These are phyloP conservation scores for Rhytidhysteron rufulum DNA, from an alignment of 2,329 filamentous ascomycete species.

Conservation along the genomic window DNA sequence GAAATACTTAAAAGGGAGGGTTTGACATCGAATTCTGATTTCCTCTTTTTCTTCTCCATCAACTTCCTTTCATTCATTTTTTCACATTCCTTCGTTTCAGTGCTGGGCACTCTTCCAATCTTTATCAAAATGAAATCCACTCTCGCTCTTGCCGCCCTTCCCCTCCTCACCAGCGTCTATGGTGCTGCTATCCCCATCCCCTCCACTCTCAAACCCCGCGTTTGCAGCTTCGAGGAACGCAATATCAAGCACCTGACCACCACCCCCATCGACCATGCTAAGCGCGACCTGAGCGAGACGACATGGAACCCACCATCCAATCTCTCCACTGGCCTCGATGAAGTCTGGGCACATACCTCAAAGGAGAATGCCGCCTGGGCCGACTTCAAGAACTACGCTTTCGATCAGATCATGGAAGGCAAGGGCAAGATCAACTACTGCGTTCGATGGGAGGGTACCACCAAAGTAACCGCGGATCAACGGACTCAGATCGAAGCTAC, in stretches of 20 bases:
- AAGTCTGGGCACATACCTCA: slow-evolving; percentile 26
- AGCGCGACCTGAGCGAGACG: slow-evolving; percentile 15
- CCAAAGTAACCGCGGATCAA: slow-evolving; percentile 36
- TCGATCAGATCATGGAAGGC: slow-evolving; percentile 24
- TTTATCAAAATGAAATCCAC: slow-evolving; percentile 15
- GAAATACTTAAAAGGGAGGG: too few relatives aligned
- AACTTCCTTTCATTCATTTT: slow-evolving; percentile 3
- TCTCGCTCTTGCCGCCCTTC: slow-evolving; percentile 15
- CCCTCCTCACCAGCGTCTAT: slow-evolving; percentile 9
- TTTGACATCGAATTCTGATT: too few relatives aligned
- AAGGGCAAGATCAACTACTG: slow-evolving; percentile 40
- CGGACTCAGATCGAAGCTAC: slow-evolving; percentile 35
- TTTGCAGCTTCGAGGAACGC: slow-evolving; percentile 14
- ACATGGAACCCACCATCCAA: slow-evolving; percentile 23
- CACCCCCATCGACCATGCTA: slow-evolving; percentile 14
- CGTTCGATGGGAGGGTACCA: slow-evolving; percentile 44
- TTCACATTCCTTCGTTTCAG: slow-evolving; percentile 2
- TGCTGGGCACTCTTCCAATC: slow-evolving; percentile 6
- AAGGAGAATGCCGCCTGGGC: slow-evolving; percentile 19
- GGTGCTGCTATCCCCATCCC: slow-evolving; percentile 12
- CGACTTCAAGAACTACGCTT: slow-evolving; percentile 29
- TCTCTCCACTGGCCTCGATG: slow-evolving; percentile 18
- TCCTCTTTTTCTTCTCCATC: too few relatives aligned
- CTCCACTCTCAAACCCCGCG: slow-evolving; percentile 14
- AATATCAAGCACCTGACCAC: slow-evolving; percentile 15